Percentiles rank a stretch among this genome's conserved stretches.
These are phyloP conservation scores for Aspergillus nomiae DNA, from an alignment of 2,329 filamentous ascomycete genomes.

Conservation along the genomic window DNA sequence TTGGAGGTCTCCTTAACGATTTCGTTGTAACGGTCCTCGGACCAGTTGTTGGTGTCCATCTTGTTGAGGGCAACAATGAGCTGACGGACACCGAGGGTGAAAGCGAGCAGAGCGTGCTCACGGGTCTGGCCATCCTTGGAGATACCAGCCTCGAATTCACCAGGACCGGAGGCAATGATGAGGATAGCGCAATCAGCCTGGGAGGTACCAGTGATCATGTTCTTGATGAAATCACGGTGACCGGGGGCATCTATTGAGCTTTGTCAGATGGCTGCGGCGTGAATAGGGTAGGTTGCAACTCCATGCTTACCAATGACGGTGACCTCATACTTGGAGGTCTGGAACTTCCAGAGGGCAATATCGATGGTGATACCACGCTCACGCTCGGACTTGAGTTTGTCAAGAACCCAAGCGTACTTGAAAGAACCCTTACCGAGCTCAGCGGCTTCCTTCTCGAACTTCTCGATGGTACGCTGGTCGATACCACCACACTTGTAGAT, in stretches of 20 bases:
- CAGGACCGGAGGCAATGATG: slow-evolving; percentile 99
- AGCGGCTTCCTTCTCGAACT: slow-evolving; percentile 99
- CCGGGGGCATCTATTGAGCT: slow-evolving; percentile 77
- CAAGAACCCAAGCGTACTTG: slow-evolving; percentile 99
- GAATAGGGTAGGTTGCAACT: not conserved
- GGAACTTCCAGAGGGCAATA: slow-evolving; percentile 99
- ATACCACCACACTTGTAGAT: slow-evolving; percentile 99
- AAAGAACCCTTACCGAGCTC: slow-evolving; percentile 99
- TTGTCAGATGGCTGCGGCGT: slow-evolving; percentile 15
- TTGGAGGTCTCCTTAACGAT: slow-evolving; percentile 99
- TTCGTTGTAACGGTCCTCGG: slow-evolving; percentile 92
- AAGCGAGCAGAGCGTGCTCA: slow-evolving; percentile 99
- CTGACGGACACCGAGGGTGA: slow-evolving; percentile 99
- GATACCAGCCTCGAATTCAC: slow-evolving; percentile 99
- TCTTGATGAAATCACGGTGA: slow-evolving; percentile 99
- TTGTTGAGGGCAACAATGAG: slow-evolving; percentile 99
- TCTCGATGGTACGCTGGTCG: slow-evolving; percentile 99
- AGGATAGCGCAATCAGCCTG: slow-evolving; percentile 99
- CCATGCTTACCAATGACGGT: slow-evolving; percentile 81
- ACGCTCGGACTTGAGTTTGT: slow-evolving; percentile 99
- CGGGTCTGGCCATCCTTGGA: slow-evolving; percentile 99
- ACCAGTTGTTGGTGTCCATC: slow-evolving; percentile 99
- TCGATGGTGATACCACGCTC: slow-evolving; percentile 99
- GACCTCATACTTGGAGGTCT: slow-evolving; percentile 96
- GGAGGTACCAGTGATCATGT: slow-evolving; percentile 99